Percentiles rank a stretch among this genome's conserved stretches.
These are phyloP conservation scores for Plasmodium inui DNA, from an alignment of 169 alveolate genomes.

Conservation along the genomic window DNA sequence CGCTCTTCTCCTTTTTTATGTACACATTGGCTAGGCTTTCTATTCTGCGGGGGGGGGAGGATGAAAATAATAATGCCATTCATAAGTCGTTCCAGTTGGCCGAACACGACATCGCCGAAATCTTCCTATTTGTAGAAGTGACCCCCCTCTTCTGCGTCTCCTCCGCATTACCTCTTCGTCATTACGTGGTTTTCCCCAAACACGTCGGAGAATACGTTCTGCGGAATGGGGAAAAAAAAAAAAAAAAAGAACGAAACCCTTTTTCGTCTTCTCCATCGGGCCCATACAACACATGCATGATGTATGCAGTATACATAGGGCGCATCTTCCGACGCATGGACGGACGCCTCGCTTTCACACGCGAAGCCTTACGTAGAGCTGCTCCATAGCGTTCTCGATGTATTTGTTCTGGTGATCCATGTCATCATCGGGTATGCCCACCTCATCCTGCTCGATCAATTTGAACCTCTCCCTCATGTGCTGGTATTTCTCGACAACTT, in stretches of 20 bases:
- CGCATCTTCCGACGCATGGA: not conserved
- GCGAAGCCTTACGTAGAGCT: slow-evolving; percentile 32
- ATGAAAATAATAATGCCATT: not conserved
- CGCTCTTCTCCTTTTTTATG: slow-evolving; percentile 35
- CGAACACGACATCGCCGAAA: not conserved
- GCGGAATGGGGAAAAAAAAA: not conserved
- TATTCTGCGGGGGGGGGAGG: not conserved
- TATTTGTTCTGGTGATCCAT: slow-evolving; percentile 19
- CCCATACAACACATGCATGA: not conserved
- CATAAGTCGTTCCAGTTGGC: not conserved
- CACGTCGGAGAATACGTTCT: slow-evolving; percentile 1
- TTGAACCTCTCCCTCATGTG: slow-evolving; percentile 18
- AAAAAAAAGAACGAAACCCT: not conserved
- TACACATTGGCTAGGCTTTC: slow-evolving; percentile 46
- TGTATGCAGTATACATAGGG: not conserved
- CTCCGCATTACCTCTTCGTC: not conserved
- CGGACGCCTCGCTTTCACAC: not conserved
- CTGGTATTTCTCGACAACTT: slow-evolving; percentile 16
- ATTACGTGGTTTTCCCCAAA: not conserved
- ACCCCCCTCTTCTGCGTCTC: not conserved
- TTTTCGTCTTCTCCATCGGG: not conserved
- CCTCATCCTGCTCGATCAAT: not conserved
- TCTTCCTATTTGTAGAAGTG: not conserved
- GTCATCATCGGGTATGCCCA: slow-evolving; percentile 30
- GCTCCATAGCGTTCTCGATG: slow-evolving; percentile 55